Conservation (phyloP, 345 rosid species). For the Diplotaxis tenuifolia region DNA sequence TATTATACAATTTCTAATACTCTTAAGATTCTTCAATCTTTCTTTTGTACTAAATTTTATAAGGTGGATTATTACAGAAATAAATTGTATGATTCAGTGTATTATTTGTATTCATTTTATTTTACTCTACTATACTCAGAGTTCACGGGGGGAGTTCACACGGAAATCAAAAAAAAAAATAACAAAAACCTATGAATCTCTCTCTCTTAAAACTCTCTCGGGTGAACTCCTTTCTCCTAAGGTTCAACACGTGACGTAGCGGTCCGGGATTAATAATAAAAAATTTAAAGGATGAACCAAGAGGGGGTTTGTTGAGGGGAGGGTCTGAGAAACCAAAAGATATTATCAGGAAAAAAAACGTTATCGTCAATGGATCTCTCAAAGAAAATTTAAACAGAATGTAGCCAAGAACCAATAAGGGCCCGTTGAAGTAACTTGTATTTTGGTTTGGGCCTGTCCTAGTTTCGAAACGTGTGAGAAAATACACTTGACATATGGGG, state of each 20-base stretch:
- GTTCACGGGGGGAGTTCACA: too few species aligned
- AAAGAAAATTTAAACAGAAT: background rate
- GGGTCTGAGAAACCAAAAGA: too few species aligned
- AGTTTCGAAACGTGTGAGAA: background rate
- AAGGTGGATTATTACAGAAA: background rate
- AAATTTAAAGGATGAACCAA: too few species aligned
- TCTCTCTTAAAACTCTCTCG: too few species aligned
- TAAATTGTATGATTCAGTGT: background rate
- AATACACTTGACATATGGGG: background rate
- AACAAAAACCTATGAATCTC: too few species aligned
- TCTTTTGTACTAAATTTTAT: background rate
- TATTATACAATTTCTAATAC: background rate
- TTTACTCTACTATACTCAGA: background rate
- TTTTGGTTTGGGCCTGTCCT: constrained; percentile 19
- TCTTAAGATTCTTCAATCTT: background rate
- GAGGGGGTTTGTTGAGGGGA: too few species aligned
- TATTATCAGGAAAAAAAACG: too few species aligned
- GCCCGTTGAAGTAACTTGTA: background rate
- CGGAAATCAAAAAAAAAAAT: too few species aligned
- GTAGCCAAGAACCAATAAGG: constrained; percentile 9
- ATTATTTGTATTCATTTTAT: background rate
- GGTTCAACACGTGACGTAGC: too few species aligned
- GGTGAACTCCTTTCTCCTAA: too few species aligned
- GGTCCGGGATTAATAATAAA: too few species aligned
- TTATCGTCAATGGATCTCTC: too few species aligned